phyloP scores from a whole-genome alignment of 2,329 filamentous ascomycete genomes.

The Exophiala spinifera region DNA sequence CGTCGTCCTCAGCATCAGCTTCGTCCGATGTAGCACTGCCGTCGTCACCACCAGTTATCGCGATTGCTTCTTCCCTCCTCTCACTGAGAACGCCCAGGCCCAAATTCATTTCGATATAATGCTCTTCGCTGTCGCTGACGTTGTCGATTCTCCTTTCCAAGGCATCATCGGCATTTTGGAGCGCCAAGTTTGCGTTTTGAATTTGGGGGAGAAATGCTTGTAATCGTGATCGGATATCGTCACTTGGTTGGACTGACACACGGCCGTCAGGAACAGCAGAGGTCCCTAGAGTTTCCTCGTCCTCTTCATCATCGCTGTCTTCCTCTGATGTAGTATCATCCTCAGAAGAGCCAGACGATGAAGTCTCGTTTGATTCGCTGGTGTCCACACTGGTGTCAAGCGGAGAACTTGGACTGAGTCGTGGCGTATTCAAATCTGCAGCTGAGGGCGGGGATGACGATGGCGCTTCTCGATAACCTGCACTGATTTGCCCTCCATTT shows the following conservation, averaged over 20 bases:
- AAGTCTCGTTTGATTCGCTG: not conserved
- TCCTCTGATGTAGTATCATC: not conserved
- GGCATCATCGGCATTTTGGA: constrained; percentile 36
- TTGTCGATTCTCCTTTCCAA: constrained; percentile 37
- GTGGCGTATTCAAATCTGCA: too few relatives aligned
- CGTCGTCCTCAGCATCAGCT: constrained; percentile 1
- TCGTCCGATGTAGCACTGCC: not conserved
- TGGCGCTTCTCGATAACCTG: too few relatives aligned
- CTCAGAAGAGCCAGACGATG: not conserved
- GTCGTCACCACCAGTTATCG: constrained; percentile 2
- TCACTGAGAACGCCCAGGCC: constrained; percentile 46
- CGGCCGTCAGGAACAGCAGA: not conserved
- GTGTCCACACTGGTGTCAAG: too few relatives aligned
- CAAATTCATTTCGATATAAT: constrained; percentile 47
- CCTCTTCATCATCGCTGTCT: not conserved
- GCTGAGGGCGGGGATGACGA: too few relatives aligned
- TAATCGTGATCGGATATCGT: constrained; percentile 36
- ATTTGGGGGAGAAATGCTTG: constrained; percentile 43
- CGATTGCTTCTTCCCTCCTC: constrained; percentile 23
- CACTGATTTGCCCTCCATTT: too few relatives aligned
- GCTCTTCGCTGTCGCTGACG: constrained; percentile 34
- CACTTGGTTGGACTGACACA: not conserved
- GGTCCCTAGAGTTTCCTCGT: not conserved
- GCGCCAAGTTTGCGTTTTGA: constrained; percentile 42
- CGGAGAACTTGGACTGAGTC: too few relatives aligned